Base-by-base conservation (phyloP, 2,329 filamentous ascomycete genomes). In the Arthrobotrys sphaeroides region DNA sequence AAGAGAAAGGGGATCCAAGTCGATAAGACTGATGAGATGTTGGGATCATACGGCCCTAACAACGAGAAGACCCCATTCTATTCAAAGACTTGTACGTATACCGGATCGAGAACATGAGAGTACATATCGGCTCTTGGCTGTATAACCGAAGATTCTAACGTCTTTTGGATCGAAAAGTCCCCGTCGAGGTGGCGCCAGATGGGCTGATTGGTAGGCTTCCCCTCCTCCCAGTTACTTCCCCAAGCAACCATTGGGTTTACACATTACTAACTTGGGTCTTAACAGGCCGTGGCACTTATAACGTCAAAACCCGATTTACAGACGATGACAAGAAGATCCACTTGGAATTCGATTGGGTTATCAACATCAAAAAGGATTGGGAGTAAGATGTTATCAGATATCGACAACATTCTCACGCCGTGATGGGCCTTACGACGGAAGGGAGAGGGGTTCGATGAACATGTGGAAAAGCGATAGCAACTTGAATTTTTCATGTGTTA, bases 321-420 rank as follows among this genome's bases (percentile, higher is more conserved):
- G 95, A 99, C 82, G 95, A 99, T 81, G 95, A 99, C 85, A 90
- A 95, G 83, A 90, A 93, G 84, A 90, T 88, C 78, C 94, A 99
- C 84, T 86, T 99, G 78, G 87, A 90, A 82, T 99, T 99, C 83
- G 91, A 96, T 81, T 99, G 95, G 95, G 89, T 90, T 77, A 98
- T 99, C 81, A 91, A 97, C 82, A 97, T 99, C 83, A 88, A 91
- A 84, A 99, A 98, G 88, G 92, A 97, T 82, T 98, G 95, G 95
- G 64, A 70, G 28, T 76, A 55, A 62, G 31, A 22, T 2, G 12
- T 10, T 53, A 13, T 18, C 26, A 10, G 26, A 28, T 5, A 12
- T 16, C 45, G 10, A n/a, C 5, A 49, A 12, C 43, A 33, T 49
- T 49, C 22, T 49, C 28, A 33, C 28, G 28, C 10, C 28, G 28